These are phyloP conservation scores for Lachancea meyersii DNA, from an alignment of 805 yeast species.

Conservation along the genomic window DNA sequence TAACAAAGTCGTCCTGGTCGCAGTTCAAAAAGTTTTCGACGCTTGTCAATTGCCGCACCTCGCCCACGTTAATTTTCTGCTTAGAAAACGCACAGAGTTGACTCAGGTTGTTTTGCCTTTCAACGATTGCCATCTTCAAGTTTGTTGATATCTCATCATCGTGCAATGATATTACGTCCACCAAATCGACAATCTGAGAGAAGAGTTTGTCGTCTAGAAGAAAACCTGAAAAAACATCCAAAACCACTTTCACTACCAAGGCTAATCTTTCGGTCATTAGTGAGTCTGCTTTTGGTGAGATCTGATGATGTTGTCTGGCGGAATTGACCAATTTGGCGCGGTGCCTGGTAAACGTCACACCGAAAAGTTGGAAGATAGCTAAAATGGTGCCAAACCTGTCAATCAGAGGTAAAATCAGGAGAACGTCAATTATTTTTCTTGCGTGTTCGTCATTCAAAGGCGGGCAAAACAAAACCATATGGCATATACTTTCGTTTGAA, in stretches of 20 bases:
- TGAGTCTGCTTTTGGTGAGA: slow-evolving; percentile 33
- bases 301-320: slow-evolving; percentile 20
- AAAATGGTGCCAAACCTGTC: slow-evolving; percentile 43
- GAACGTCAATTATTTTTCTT: slow-evolving; percentile 31
- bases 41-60: slow-evolving; percentile 25
- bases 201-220: slow-evolving; percentile 57
- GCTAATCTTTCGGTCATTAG: slow-evolving; percentile 47
- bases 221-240: slow-evolving; percentile 60
- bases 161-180: slow-evolving; percentile 42
- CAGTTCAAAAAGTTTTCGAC: slow-evolving; percentile 48
- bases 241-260: slow-evolving; percentile 48
- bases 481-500: slow-evolving; percentile 68
- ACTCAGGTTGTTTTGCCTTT: slow-evolving; percentile 43
- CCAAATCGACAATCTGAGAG: slow-evolving; percentile 48
- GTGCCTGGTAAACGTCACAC: slow-evolving; percentile 32
- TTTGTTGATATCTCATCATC: slow-evolving; percentile 45
- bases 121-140: slow-evolving; percentile 47
- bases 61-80: slow-evolving; percentile 4
- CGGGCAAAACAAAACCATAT: slow-evolving; percentile 57
- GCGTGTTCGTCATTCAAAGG: slow-evolving; percentile 31
- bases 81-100: slow-evolving; percentile 31
- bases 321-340: slow-evolving; percentile 18
- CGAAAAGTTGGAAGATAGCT: slow-evolving; percentile 40
- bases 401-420: slow-evolving; percentile 50
- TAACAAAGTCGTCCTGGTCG: slow-evolving; percentile 50